Conservation (phyloP, 1,284 basidiomycete species). For the Papiliotrema nemorosa region DNA sequence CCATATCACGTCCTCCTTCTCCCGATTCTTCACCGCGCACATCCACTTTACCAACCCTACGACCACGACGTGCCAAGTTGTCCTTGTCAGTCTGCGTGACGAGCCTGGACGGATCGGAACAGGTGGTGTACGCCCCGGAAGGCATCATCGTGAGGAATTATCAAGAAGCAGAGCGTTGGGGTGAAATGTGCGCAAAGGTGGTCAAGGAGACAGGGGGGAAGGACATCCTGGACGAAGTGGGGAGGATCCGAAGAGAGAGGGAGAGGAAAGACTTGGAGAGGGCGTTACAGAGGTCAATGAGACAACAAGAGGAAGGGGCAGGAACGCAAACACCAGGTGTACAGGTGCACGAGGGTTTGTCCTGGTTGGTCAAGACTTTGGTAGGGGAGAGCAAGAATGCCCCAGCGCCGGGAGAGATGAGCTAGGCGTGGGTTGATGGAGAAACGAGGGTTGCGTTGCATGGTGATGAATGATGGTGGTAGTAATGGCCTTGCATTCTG, state of each 20-base stretch:
- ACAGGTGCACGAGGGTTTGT: conserved; percentile 5
- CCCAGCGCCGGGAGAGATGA: background rate
- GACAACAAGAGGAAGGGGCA: conserved; percentile 4
- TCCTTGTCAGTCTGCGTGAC: conserved; percentile 75
- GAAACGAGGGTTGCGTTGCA: background rate
- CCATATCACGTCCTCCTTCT: conserved; percentile 10
- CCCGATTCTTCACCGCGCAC: conserved; percentile 23
- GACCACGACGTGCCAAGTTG: conserved; percentile 50
- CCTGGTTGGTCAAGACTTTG: conserved; percentile 5
- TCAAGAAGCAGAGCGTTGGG: conserved; percentile 64
- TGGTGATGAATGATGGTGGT: background rate
- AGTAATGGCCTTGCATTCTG: background rate
- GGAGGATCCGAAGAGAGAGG: conserved; percentile 61
- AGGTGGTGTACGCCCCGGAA: conserved; percentile 65
- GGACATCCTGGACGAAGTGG: conserved; percentile 65
- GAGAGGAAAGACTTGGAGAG: conserved; percentile 53
- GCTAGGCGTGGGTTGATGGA: background rate
- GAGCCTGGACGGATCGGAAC: conserved; percentile 63
- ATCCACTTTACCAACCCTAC: conserved; percentile 17
- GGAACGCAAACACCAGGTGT: conserved; percentile 1
- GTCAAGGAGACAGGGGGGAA: conserved; percentile 68
- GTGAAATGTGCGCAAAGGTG: conserved; percentile 61
- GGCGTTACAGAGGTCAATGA: conserved; percentile 16
- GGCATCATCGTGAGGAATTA: conserved; percentile 56
- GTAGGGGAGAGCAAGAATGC: conserved; percentile 1